Conservation (phyloP, 2,329 filamentous ascomycete species). For the Trichophyton schoenleinii region DNA sequence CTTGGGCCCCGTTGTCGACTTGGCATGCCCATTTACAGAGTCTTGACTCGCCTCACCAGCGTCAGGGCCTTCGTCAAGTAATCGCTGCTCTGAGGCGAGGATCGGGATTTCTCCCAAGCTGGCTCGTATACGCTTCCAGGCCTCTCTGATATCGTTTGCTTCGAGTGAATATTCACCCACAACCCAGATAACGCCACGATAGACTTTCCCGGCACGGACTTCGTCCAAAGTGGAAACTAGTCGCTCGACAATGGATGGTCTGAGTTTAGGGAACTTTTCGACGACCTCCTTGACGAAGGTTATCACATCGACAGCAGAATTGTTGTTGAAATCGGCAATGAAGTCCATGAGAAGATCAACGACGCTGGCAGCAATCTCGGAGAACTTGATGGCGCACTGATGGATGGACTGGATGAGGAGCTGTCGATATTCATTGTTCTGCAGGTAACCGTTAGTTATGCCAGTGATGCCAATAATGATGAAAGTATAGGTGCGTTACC, state of each 20-base stretch:
- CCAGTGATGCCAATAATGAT: background rate
- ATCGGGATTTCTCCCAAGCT: conserved; percentile 96
- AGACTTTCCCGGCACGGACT: conserved; percentile 92
- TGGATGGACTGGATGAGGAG: conserved; percentile 95
- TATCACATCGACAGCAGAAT: conserved; percentile 92
- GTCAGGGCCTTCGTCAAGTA: conserved; percentile 71
- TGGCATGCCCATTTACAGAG: conserved; percentile 66
- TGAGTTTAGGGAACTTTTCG: conserved; percentile 87
- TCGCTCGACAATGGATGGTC: conserved; percentile 74
- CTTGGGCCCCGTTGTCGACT: conserved; percentile 64
- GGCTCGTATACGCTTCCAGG: conserved; percentile 89
- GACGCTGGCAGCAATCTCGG: conserved; percentile 90
- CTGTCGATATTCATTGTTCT: conserved; percentile 85
- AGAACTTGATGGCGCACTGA: conserved; percentile 97
- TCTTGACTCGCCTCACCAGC: conserved; percentile 53
- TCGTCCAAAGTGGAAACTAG: conserved; percentile 83
- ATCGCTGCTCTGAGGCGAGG: conserved; percentile 80
- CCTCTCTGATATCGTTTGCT: conserved; percentile 84
- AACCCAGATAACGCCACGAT: conserved; percentile 93
- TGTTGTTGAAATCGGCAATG: conserved; percentile 95
- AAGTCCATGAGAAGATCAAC: conserved; percentile 98
- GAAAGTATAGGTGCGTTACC: conserved; percentile 21
- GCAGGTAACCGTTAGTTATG: conserved; percentile 14
- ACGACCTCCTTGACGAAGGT: conserved; percentile 98
- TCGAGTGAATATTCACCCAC: conserved; percentile 94